Base-by-base conservation (phyloP, 768 basidiomycete genomes). In the Clavulina sp. region DNA sequence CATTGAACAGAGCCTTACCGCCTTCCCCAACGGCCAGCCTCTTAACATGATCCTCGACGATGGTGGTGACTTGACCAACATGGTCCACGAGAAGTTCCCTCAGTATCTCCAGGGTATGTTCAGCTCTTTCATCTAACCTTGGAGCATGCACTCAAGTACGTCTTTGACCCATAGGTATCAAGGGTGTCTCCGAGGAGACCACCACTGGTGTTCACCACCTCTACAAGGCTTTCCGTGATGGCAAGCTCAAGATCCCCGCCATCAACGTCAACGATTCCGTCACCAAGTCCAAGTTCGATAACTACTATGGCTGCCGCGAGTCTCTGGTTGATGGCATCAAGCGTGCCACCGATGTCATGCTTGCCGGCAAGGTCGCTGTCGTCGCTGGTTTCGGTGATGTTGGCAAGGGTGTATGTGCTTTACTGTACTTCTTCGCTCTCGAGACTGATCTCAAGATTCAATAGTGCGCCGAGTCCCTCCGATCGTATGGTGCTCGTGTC, bases 191-290 rank as follows among this genome's bases (percentile, higher is more conserved):
- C 49, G 95, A 99, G 73, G 95, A 99, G 74, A 99, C 95, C 58
- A 99, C 95, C 56, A 97, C 95, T 50, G 95, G 95, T 74, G 93
- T 97, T 38, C 95, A 97, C 73, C 92, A 96, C 71, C 74, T 99
- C 28, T 97, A 97, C 82, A 93, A 92, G 75, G 80, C 84, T 54
- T 84, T 91, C 83, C 81, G 88, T 59, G 89, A 95, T 41, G 93
- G 92, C 60, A 86, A 76, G 65, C 78, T 99, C 64, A 93, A 91
- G 74, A 75, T 96, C 58, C 93, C 95, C 55, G 95, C 95, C 57
- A 97, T 99, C 76, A 99, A 99, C 68, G 95, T 99, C 63, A 97
- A 97, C 68, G 92, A 95, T 72, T 95, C 93, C 4, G 95, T 99
- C 63, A 99, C 95, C 58, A 99, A 99, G 71, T 95, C 91, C 65